Evolutionary conservation across 495 filamentous ascomycete genomes (phyloP), one percentile per base, ranked within the genome.

Genomic region (Friedmanniomyces endolithicus): DNA sequence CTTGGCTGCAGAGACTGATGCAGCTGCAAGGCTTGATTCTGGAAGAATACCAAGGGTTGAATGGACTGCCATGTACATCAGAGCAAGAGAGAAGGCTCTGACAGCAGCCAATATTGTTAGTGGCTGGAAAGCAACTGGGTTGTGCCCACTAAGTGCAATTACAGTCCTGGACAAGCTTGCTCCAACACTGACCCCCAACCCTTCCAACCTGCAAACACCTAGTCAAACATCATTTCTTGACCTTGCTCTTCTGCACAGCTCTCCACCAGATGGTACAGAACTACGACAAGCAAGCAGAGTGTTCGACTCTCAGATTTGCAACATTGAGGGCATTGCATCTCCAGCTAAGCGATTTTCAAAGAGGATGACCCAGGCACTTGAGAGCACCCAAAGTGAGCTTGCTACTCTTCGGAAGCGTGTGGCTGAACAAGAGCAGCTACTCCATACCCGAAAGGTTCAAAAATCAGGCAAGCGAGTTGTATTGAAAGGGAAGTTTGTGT

Each of bases 51-150:
- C 2, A 22, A 51, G 55, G 11, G 50, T 35, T 1, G 55, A 57
- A 29, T 55, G 49, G 55, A 57, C 55, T 14, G 33, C 24, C 29
- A 50, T 48, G 46, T 56, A 37, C 24, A 56, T 50, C 25, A 46
- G 45, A 4, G 53, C 53, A 56, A 1, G 37, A 7, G 39, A 54
- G 37, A 46, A 37, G 17, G 52, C 52, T 33, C 23, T 54, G 25
- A 54, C 4, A 23, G 9, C 24, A 34, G 6, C 52, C 6, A 54
- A 33, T 31, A 54, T 54, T 40, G 2, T 47, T 17, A 8, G 6
- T 24, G 40, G 52, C 40, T 54, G 43, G 52, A 45, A 27, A 46
- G 22, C 25, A 11, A 46, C 52, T 2, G 43, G 43, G 25, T 11
- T 54, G 11, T 1, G n/a, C 4, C 52, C 43, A 14, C 25, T 52